Base-by-base conservation (phyloP, 345 rosid species). In the Firmiana major region DNA sequence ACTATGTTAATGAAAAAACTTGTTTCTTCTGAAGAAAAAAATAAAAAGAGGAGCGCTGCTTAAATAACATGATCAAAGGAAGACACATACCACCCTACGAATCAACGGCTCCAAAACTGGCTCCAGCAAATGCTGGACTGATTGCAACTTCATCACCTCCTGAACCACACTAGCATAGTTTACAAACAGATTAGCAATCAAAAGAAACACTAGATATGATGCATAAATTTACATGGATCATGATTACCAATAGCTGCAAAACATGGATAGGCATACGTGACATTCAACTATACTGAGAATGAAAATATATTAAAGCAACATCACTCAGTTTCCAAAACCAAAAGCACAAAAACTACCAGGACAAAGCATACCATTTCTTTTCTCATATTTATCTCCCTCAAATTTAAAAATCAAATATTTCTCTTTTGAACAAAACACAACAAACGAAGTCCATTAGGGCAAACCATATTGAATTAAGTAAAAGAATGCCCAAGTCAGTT, bases 41-140 rank as follows among this genome's bases (percentile, higher is more conserved):
- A 69, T 28, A 43, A 21, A 34, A 69, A 7, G 31, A 19, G 26
- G 34, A 72, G 34, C 16, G 12, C 17, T 31, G 13, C 42, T 34
- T 11, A 1, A 42, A 19, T 58, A 60, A 57, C 67, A 51, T 75
- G n/a, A 71, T 59, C 8, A 69, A 40, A 45, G 45, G 22, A 70
- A 62, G 49, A 73, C 28, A 79, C 94, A 7, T 86, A 96, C 99
- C 97, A 96, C 99, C 81, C 88, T 89, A 54, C 99, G 97, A 75
- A 96, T 90, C 83, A 96, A 84, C 10, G 99, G 99, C 88, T 93
- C 99, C 54, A 95, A 83, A 88, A 88, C 86, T 9, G 94, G 98
- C 86, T 92, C 99, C 79, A 94, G 89, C 76, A 86, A 79, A 79
- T 85, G 88, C 79, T 91, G 89, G 76, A 92, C 86, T 17, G 92